Conservation (phyloP, 306 rosid species). For the Quercus berberidifolia region DNA sequence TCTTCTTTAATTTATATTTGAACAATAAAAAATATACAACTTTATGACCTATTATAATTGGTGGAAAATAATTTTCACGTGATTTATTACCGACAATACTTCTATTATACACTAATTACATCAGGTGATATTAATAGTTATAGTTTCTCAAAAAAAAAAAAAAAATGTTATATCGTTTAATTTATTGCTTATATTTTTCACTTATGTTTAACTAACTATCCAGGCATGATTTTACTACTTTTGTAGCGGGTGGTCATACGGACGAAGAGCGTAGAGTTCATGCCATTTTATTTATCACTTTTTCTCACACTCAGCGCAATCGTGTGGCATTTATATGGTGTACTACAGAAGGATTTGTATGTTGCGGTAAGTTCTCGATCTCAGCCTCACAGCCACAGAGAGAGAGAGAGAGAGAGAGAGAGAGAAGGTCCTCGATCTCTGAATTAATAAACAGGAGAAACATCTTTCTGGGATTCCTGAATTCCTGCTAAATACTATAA, state of each 20-base stretch:
- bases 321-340: constrained; percentile 70
- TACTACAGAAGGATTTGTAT: constrained; percentile 62
- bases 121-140: too few relatives aligned
- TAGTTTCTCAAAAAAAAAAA: too few relatives aligned
- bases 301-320: constrained; percentile 85
- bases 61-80: too few relatives aligned
- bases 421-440: too few relatives aligned
- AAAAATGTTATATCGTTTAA: too few relatives aligned
- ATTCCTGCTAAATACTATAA: background rate
- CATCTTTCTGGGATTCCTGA: background rate
- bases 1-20: background rate
- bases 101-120: too few relatives aligned
- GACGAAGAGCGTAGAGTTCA: constrained; percentile 95
- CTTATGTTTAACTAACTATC: background rate
- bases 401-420: too few relatives aligned
- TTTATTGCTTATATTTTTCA: too few relatives aligned
- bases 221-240: constrained; percentile 1
- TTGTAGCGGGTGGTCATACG: constrained; percentile 75
- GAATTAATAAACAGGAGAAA: background rate
- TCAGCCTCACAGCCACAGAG: background rate
- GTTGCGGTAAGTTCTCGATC: constrained; percentile 66
- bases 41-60: too few relatives aligned
- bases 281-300: constrained; percentile 75
- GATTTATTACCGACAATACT: fast-evolving
- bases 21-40: too few relatives aligned